Evolutionary conservation across 192 early-diverging fungal genomes (phyloP).

Genomic region (Chytriomyces confervae): DNA sequence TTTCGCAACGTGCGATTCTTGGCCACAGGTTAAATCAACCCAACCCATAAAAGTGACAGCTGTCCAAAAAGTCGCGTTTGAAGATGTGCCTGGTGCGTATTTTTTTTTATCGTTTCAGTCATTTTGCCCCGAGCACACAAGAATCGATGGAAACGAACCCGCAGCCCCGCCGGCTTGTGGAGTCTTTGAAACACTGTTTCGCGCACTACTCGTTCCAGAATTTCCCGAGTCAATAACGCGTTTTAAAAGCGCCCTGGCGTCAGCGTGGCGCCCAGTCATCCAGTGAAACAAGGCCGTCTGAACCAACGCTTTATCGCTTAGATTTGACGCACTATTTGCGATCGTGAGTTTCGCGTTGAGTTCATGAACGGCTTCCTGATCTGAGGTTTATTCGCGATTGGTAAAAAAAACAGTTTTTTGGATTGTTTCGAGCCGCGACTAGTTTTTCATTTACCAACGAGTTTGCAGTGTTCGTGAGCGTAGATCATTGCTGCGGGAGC

Average conservation of each 20-base stretch:
- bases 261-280: conserved; percentile 40
- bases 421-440: background rate
- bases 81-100: background rate
- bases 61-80: conserved; percentile 17
- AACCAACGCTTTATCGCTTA: conserved; percentile 35
- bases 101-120: background rate
- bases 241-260: conserved; percentile 41
- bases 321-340: conserved; percentile 29
- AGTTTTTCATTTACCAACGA: conserved; percentile 40
- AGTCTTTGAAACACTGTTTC: conserved; percentile 5
- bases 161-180: background rate
- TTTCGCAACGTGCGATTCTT: conserved; percentile 36
- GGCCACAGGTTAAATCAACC: conserved; percentile 47
- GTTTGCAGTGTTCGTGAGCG: conserved; percentile 56
- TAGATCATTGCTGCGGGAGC: conserved; percentile 52
- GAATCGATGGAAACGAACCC: background rate
- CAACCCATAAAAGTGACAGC: conserved; percentile 51
- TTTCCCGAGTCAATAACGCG: conserved; percentile 27
- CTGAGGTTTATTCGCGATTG: conserved; percentile 26
- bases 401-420: conserved; percentile 18
- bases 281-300: conserved; percentile 50
- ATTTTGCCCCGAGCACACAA: background rate
- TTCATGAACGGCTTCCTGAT: conserved; percentile 56
- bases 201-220: background rate
- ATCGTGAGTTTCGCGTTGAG: conserved; percentile 58